These are phyloP conservation scores for Arctium minus DNA, from an alignment of 129 eudicot species.

Conservation along the genomic window DNA sequence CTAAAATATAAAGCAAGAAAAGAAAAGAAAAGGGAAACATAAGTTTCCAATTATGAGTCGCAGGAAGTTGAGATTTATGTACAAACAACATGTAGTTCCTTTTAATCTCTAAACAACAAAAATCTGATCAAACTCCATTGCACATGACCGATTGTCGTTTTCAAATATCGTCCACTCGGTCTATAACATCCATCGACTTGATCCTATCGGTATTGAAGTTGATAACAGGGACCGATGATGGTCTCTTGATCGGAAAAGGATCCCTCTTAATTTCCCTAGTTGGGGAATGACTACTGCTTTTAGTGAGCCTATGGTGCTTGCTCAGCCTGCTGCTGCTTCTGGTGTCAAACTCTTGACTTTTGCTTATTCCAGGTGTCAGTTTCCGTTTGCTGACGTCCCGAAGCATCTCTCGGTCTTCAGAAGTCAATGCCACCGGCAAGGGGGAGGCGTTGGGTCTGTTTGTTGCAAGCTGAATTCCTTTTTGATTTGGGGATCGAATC, in stretches of 20 bases:
- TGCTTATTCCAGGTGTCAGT: slow-evolving; percentile 89
- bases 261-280: slow-evolving; percentile 52
- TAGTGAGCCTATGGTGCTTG: slow-evolving; percentile 69
- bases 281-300: slow-evolving; percentile 92
- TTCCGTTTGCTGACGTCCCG: slow-evolving; percentile 76
- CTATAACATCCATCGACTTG: slow-evolving; percentile 91
- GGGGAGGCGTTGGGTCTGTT: slow-evolving; percentile 41
- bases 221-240: slow-evolving; percentile 67
- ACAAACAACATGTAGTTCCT: slow-evolving; percentile 7
- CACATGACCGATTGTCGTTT: neutral
- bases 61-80: slow-evolving; percentile 28
- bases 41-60: slow-evolving; percentile 22
- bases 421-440: slow-evolving; percentile 47
- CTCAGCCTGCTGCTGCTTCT: slow-evolving; percentile 38
- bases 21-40: slow-evolving; percentile 6
- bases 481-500: slow-evolving; percentile 78
- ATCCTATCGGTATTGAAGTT: slow-evolving; percentile 63
- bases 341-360: slow-evolving; percentile 86
- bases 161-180: slow-evolving; percentile 72
- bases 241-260: slow-evolving; percentile 65
- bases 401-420: slow-evolving; percentile 87
- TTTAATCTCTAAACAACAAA: slow-evolving; percentile 18
- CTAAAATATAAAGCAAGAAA: neutral
- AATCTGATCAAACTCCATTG: neutral
- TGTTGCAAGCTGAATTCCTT: slow-evolving; percentile 40